Evolutionary conservation across 805 yeast species (phyloP), one percentile per base, ranked within the genome.

Genomic region (Spencermartinsiella europaea): DNA sequence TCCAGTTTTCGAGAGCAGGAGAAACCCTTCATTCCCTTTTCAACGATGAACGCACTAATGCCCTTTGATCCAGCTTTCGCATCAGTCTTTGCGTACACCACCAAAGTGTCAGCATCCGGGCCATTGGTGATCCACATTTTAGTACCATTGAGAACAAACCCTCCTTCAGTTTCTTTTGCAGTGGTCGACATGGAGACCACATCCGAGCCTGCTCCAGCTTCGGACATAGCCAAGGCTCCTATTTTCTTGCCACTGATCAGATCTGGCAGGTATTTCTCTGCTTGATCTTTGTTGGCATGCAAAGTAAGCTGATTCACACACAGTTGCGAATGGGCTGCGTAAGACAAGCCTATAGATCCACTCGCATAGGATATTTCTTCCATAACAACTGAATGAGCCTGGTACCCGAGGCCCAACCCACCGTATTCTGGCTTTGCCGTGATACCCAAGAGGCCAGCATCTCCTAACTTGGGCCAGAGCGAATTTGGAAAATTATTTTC

Each of bases 111-210:
- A n/a, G 64, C 63, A 39, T 62, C 64, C 2, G 65, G 65, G 4
- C 65, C 65, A 46, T 61, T 61, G 42, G 65, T 61, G 54, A 61
- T 61, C 65, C 65, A 61, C 58, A 61, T 55, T 48, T 61, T 61
- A 35, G 64, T 50, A 7, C 65, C 65, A 43, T 59, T 61, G 33
- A 61, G 47, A 2, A 55, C 28, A 43, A 56, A 61, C 12, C 62
- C 62, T 21, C 57, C 64, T 35, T 58, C 58, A 22, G 60, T 52
- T 34, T 41, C 49, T 31, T 42, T 49, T 44, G 65, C 65, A 12
- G 56, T 50, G 19, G 65, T 61, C 46, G 56, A 57, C 65, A 61
- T 61, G 40, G 57, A 47, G 4, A 61, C 64, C 2, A 61, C 65
- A 36, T 61, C 65, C 10, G 63, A 58, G 16, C 65, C 65, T 1